These are phyloP conservation scores for Globisporangium cederbergense DNA, from an alignment of 352 stramenopile genomes.

Conservation along the genomic window DNA sequence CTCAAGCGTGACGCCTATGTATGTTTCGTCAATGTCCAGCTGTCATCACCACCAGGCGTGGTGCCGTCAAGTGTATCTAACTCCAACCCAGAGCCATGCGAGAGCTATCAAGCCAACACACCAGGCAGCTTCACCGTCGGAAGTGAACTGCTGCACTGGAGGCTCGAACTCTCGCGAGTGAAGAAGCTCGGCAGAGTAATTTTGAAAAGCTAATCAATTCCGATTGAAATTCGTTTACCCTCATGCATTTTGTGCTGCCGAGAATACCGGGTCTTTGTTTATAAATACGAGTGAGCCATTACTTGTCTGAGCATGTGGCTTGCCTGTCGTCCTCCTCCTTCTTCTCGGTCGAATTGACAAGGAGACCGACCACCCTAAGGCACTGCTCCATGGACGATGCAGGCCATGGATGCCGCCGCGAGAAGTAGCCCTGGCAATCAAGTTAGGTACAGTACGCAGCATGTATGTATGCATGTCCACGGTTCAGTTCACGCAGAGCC, in stretches of 20 bases:
- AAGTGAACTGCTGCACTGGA: conserved; percentile 7
- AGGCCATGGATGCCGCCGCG: conserved; percentile 1
- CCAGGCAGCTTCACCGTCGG: conserved; percentile 13
- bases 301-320: not conserved
- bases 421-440: conserved; percentile 1
- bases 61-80: no score
- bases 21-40: not conserved
- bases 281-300: not conserved
- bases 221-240: not conserved
- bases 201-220: not conserved
- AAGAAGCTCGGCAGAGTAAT: not conserved
- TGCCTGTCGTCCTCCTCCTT: not conserved
- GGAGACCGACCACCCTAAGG: not conserved
- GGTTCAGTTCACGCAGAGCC: no score
- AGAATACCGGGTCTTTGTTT: not conserved
- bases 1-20: not conserved
- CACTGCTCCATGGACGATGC: not conserved
- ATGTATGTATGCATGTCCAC: no score
- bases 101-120: not conserved
- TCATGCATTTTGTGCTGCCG: not conserved
- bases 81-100: conserved; percentile 1
- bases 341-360: not conserved
- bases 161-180: not conserved
- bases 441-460: not conserved
- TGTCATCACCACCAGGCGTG: not conserved